phyloP scores from a whole-genome alignment of 345 rosid genomes.

The Syzygium grande region DNA sequence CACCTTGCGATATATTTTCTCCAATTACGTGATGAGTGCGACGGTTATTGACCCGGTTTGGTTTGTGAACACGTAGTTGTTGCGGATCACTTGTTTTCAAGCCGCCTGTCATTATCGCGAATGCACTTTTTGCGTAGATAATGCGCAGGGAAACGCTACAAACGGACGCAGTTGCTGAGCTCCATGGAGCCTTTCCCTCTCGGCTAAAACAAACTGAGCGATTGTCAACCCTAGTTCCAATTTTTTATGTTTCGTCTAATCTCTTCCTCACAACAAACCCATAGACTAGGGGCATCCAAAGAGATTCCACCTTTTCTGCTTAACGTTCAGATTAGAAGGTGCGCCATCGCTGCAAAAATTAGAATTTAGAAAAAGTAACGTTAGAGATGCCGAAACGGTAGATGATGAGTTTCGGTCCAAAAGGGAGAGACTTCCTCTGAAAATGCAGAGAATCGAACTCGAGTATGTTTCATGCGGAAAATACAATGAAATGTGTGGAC shows the following conservation, averaged over 20 bases:
- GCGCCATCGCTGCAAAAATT: neutral
- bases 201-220: constrained; percentile 10
- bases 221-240: constrained; percentile 22
- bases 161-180: constrained; percentile 32
- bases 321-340: neutral
- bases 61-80: neutral
- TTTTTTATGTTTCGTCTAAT: constrained; percentile 2
- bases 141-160: constrained; percentile 1
- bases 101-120: neutral
- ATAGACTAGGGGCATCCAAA: neutral
- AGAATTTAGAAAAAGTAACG: neutral
- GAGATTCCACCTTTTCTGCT: neutral
- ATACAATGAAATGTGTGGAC: neutral
- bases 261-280: constrained; percentile 2
- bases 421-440: neutral
- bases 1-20: neutral
- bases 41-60: neutral
- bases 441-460: neutral
- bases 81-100: neutral
- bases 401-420: neutral
- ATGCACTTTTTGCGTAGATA: neutral
- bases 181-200: constrained; percentile 11
- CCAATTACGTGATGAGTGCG: neutral
- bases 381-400: neutral
- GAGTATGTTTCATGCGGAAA: neutral